Conservation (phyloP, 2,329 filamentous ascomycete species). For the Microcera coccophila region DNA sequence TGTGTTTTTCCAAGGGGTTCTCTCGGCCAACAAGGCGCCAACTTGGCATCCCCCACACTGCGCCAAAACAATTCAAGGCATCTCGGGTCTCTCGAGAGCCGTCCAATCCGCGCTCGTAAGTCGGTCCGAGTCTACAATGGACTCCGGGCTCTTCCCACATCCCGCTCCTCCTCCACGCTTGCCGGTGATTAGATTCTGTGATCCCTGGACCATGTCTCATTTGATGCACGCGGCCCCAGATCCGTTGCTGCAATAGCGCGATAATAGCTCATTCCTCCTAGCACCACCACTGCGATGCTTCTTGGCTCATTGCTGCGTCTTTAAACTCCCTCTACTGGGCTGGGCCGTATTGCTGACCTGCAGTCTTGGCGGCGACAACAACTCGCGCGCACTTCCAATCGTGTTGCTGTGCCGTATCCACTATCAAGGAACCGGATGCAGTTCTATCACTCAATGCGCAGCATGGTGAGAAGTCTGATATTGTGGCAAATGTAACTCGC, state of each 20-base stretch:
- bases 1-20: no score
- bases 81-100: no score
- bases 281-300: not conserved
- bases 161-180: not conserved
- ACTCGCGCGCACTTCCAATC: no score
- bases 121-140: no score
- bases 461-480: not conserved
- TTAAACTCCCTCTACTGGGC: no score
- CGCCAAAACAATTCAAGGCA: conserved; percentile 6
- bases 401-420: not conserved
- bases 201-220: conserved; percentile 7
- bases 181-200: no score
- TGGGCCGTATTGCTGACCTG: no score
- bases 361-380: no score
- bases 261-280: conserved; percentile 2
- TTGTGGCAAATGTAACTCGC: no score
- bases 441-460: not conserved
- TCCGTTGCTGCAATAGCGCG: conserved; percentile 6
- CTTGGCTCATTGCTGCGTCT: not conserved
- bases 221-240: conserved; percentile 6
- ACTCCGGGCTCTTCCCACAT: conserved; percentile 1
- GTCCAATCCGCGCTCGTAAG: no score
- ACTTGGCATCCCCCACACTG: conserved; percentile 10
- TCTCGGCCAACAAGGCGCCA: conserved; percentile 11
- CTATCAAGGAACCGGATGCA: not conserved